phyloP scores from a whole-genome alignment of 108 stramenopile genomes.

The Conticribra guillardii region DNA sequence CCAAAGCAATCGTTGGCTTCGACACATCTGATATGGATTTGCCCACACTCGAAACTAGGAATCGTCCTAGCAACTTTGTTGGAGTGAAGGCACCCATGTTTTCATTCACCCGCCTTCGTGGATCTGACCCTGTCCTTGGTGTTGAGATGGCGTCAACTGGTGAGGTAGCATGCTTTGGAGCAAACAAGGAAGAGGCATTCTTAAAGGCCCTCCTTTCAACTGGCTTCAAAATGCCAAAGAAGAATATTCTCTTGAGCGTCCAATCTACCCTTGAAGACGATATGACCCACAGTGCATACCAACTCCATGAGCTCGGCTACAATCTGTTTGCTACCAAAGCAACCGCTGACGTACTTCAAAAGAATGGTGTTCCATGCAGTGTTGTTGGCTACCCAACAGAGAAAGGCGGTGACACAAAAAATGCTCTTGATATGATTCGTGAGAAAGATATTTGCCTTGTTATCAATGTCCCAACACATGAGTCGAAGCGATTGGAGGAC shows the following conservation, averaged over 20 bases:
- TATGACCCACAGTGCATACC: constrained; percentile 84
- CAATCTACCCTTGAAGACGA: constrained; percentile 84
- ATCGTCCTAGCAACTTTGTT: constrained; percentile 91
- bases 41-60: constrained; percentile 84
- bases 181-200: constrained; percentile 97
- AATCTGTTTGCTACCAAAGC: constrained; percentile 87
- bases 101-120: constrained; percentile 96
- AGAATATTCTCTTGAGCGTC: constrained; percentile 89
- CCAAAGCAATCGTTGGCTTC: constrained; percentile 86
- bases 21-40: constrained; percentile 90
- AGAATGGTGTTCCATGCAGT: constrained; percentile 86
- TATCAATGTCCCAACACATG: constrained; percentile 93
- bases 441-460: constrained; percentile 88
- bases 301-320: constrained; percentile 91
- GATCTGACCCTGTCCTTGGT: constrained; percentile 97
- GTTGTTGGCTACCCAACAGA: constrained; percentile 87
- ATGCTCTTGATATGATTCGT: constrained; percentile 81
- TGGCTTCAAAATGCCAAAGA: constrained; percentile 94
- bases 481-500: constrained; percentile 84
- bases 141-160: constrained; percentile 99
- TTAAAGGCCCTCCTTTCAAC: constrained; percentile 94
- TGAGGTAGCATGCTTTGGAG: constrained; percentile 99
- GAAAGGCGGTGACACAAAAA: constrained; percentile 54
- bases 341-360: constrained; percentile 85
- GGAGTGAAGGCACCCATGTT: constrained; percentile 99